Conservation (phyloP, 805 yeast genomes). For the Cyberlindnera amylophila region DNA sequence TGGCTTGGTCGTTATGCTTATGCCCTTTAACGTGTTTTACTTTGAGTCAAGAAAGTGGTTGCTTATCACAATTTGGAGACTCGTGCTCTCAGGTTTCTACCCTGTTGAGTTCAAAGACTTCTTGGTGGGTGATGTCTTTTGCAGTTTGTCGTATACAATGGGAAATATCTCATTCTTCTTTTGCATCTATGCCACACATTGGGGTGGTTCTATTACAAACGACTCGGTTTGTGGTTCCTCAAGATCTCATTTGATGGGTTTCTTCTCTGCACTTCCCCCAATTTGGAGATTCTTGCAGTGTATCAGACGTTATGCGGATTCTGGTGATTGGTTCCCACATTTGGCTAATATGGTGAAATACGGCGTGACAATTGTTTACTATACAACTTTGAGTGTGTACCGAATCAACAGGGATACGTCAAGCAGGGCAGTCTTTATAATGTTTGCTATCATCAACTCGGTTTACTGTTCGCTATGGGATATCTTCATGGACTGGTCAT, state of each 20-base stretch:
- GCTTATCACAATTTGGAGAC: slow-evolving; percentile 63
- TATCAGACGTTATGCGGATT: slow-evolving; percentile 83
- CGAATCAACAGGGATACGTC: slow-evolving; percentile 49
- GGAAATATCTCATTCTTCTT: slow-evolving; percentile 83
- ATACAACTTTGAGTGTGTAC: slow-evolving; percentile 71
- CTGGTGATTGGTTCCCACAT: slow-evolving; percentile 97
- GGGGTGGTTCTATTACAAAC: slow-evolving; percentile 48
- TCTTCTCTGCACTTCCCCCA: slow-evolving; percentile 78
- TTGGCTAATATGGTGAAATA: slow-evolving; percentile 85
- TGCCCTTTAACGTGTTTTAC: slow-evolving; percentile 59
- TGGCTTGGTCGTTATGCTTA: slow-evolving; percentile 42
- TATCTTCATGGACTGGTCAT: slow-evolving; percentile 92
- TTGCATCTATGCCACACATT: slow-evolving; percentile 72
- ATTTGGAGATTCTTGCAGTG: slow-evolving; percentile 92
- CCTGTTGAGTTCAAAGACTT: slow-evolving; percentile 96
- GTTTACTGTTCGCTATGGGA: slow-evolving; percentile 78
- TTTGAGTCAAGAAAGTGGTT: slow-evolving; percentile 77
- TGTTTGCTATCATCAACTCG: slow-evolving; percentile 73
- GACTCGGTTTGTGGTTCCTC: slow-evolving; percentile 67
- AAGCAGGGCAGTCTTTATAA: slow-evolving; percentile 56
- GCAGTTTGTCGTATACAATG: slow-evolving; percentile 83
- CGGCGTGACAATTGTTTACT: slow-evolving; percentile 58
- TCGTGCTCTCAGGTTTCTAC: slow-evolving; percentile 76
- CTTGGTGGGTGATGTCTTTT: slow-evolving; percentile 85
- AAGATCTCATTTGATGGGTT: slow-evolving; percentile 74